A percentile compares a stretch with the other conserved stretches of the same genome.
phyloP scores from a whole-genome alignment of 2,329 filamentous ascomycete species.

The Ceratocystis alfenasii region DNA sequence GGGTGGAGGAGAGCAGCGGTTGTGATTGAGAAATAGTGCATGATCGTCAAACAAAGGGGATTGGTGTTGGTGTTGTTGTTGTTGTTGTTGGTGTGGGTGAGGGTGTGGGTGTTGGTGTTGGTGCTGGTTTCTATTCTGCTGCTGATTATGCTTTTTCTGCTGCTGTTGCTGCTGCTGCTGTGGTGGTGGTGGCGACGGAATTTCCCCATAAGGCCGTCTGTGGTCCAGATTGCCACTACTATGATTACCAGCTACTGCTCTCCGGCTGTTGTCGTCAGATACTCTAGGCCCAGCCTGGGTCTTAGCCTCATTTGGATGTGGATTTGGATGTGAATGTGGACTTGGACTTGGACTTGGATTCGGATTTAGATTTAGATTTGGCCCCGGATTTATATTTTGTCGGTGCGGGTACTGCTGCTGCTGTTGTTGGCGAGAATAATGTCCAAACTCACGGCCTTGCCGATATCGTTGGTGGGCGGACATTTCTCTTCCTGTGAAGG shows the following conservation, averaged over 20 bases:
- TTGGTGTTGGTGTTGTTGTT: neutral
- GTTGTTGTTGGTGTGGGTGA: neutral
- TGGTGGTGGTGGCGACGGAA: too few relatives aligned
- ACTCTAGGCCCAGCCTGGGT: neutral
- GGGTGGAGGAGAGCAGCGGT: constrained; percentile 17
- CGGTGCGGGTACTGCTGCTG: neutral
- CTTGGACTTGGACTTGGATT: too few relatives aligned
- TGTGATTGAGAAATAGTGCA: constrained; percentile 14
- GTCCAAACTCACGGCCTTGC: constrained; percentile 15
- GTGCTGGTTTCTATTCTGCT: constrained; percentile 12
- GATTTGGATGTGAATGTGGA: too few relatives aligned
- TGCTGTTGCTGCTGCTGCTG: neutral
- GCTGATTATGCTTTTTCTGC: neutral
- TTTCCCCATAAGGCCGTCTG: too few relatives aligned
- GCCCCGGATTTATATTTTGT: neutral
- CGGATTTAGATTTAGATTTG: neutral
- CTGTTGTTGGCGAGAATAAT: neutral
- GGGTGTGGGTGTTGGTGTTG: neutral
- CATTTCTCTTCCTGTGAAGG: constrained; percentile 3
- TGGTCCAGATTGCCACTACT: too few relatives aligned
- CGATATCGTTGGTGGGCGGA: constrained; percentile 10
- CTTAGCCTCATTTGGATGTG: neutral
- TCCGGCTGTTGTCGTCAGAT: neutral
- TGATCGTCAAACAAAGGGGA: constrained; percentile 16
- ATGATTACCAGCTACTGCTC: neutral